phyloP scores from a whole-genome alignment of 1,139 yeast species.

The Taphrina deformans region DNA sequence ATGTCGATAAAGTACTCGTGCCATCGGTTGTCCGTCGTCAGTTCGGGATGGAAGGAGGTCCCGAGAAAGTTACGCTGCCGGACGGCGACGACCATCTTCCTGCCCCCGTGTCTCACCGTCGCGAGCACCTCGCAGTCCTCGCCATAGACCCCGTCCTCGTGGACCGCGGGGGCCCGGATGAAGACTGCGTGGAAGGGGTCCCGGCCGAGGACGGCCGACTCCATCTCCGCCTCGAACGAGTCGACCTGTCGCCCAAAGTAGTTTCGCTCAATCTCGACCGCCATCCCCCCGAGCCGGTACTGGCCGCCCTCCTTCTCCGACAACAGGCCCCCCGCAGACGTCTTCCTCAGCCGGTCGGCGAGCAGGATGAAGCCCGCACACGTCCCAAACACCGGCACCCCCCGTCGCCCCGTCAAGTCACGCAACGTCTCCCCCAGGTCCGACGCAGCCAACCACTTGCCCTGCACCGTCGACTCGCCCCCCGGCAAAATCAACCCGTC shows the following conservation, averaged over 20 bases:
- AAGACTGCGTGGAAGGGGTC: constrained; percentile 60
- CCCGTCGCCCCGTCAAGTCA: constrained; percentile 51
- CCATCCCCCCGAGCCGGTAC: constrained; percentile 63
- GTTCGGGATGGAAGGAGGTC: constrained; percentile 81
- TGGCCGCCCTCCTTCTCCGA: constrained; percentile 53
- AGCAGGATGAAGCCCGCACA: constrained; percentile 80
- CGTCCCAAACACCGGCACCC: constrained; percentile 76
- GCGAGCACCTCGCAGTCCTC: constrained; percentile 29
- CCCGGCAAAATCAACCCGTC: constrained; percentile 70
- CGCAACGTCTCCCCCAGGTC: constrained; percentile 59
- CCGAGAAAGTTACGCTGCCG: constrained; percentile 68
- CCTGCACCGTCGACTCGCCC: constrained; percentile 76
- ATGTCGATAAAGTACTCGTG: constrained; percentile 70
- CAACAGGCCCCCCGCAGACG: constrained; percentile 40
- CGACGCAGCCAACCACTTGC: constrained; percentile 66
- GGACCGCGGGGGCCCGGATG: constrained; percentile 75
- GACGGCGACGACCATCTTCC: constrained; percentile 61
- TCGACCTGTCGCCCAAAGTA: constrained; percentile 80
- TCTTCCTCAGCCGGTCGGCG: constrained; percentile 58
- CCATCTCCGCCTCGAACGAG: constrained; percentile 56
- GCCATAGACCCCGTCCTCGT: constrained; percentile 32
- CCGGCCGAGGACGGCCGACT: constrained; percentile 23
- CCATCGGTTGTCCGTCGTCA: constrained; percentile 59
- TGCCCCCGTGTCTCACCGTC: constrained; percentile 35
- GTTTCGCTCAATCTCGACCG: constrained; percentile 65